Evolutionary conservation across 805 yeast species (phyloP).

Genomic region (Candida insectalens): DNA sequence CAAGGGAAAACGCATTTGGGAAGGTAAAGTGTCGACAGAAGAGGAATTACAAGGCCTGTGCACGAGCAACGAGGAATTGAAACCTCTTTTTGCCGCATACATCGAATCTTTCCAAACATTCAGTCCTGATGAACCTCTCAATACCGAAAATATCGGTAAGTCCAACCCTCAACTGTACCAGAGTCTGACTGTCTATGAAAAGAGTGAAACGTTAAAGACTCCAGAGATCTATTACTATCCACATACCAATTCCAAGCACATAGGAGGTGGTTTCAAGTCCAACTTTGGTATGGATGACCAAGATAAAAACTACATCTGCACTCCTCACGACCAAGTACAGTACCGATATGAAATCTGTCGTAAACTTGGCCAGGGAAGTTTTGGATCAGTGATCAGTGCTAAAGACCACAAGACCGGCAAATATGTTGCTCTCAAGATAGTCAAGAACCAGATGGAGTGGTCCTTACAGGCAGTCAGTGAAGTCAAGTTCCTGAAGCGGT

Average conservation of each 20-base stretch:
- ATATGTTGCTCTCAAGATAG: conserved; percentile 65
- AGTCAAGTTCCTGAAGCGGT: conserved; percentile 50
- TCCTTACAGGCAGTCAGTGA: conserved; percentile 72
- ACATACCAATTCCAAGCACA: conserved; percentile 26
- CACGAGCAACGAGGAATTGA: not conserved
- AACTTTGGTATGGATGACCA: conserved; percentile 71
- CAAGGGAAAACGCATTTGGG: not conserved
- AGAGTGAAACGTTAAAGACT: conserved; percentile 47
- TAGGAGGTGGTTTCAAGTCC: conserved; percentile 27
- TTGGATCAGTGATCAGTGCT: conserved; percentile 69
- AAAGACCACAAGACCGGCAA: conserved; percentile 52
- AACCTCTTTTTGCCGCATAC: not conserved
- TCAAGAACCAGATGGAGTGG: conserved; percentile 65
- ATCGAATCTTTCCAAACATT: conserved; percentile 1
- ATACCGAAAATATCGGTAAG: conserved; percentile 10
- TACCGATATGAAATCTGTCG: conserved; percentile 58
- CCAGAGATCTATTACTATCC: conserved; percentile 34
- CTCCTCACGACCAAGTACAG: conserved; percentile 61
- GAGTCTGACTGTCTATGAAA: conserved; percentile 42
- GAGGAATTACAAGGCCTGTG: conserved; percentile 2
- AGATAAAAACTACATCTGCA: conserved; percentile 48
- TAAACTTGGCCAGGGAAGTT: conserved; percentile 68
- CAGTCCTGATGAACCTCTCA: conserved; percentile 2
- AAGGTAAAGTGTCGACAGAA: conserved; percentile 2
- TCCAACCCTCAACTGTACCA: conserved; percentile 13